Evolutionary conservation across 2,329 filamentous ascomycete genomes (phyloP).

Genomic region (Coniella vitis): DNA sequence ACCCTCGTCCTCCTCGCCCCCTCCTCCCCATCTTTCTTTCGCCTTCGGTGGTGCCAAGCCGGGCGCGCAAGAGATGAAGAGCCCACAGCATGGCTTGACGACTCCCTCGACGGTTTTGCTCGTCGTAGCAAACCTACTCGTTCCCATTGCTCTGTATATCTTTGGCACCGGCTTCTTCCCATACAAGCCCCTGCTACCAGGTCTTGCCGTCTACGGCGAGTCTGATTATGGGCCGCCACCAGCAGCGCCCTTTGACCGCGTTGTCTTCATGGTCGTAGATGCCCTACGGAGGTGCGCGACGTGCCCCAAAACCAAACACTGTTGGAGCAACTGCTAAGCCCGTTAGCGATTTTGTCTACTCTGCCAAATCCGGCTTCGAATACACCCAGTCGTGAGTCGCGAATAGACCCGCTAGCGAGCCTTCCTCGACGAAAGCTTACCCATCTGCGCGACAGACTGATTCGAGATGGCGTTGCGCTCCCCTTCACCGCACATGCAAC

Average conservation of each 20-base stretch:
- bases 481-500: conserved; percentile 94
- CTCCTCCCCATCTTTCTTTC: background rate
- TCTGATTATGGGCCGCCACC: conserved; percentile 50
- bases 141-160: conserved; percentile 65
- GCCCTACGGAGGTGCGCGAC: conserved; percentile 69
- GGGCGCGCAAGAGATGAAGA: conserved; percentile 20
- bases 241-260: conserved; percentile 71
- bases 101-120: conserved; percentile 39
- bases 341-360: conserved; percentile 84
- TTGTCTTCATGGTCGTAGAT: conserved; percentile 98
- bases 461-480: conserved; percentile 73
- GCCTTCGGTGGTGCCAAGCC: background rate
- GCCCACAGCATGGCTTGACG: conserved; percentile 22
- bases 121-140: conserved; percentile 64
- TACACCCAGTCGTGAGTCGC: conserved; percentile 79
- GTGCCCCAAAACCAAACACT: background rate
- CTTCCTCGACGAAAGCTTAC: background rate
- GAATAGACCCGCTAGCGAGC: background rate
- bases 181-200: conserved; percentile 89
- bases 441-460: conserved; percentile 55
- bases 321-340: conserved; percentile 13
- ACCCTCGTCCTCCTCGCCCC: background rate
- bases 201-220: conserved; percentile 63
- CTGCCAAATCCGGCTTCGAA: conserved; percentile 68
- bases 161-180: conserved; percentile 95